A percentile compares a stretch with the other conserved stretches of the same genome.
Conservation (phyloP, 192 early-diverging fungal species). For the Umbelopsis sp. region DNA sequence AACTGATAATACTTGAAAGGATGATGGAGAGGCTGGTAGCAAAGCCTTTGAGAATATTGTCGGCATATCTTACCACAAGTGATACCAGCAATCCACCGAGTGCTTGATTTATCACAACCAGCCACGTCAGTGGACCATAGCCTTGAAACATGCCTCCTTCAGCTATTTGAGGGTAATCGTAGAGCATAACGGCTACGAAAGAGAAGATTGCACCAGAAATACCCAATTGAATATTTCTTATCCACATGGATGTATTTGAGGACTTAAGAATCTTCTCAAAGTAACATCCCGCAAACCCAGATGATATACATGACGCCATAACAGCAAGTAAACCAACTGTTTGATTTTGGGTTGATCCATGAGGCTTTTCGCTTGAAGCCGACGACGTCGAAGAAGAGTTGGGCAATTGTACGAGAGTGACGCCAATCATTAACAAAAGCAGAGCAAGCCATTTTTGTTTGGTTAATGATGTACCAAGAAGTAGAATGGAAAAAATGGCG, state of each 20-base stretch:
- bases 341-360: conserved; percentile 38
- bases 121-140: conserved; percentile 65
- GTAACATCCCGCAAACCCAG: conserved; percentile 82
- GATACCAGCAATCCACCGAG: conserved; percentile 80
- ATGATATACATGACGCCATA: conserved; percentile 66
- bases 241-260: conserved; percentile 67
- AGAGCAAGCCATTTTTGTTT: conserved; percentile 71
- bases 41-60: conserved; percentile 87
- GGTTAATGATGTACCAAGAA: conserved; percentile 62
- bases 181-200: conserved; percentile 61
- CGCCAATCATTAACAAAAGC: conserved; percentile 69
- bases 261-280: conserved; percentile 86
- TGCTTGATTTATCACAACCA: conserved; percentile 73
- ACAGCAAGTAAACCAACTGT: conserved; percentile 68
- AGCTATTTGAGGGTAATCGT: conserved; percentile 57
- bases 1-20: conserved; percentile 67
- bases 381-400: conserved; percentile 32
- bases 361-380: background rate
- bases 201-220: conserved; percentile 56
- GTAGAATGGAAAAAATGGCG: conserved; percentile 72
- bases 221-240: conserved; percentile 75
- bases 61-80: conserved; percentile 82
- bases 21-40: conserved; percentile 85
- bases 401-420: conserved; percentile 75
- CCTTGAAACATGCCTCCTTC: conserved; percentile 76